Conservation (phyloP, 148 eudicot species). For the Selenicereus undatus region DNA sequence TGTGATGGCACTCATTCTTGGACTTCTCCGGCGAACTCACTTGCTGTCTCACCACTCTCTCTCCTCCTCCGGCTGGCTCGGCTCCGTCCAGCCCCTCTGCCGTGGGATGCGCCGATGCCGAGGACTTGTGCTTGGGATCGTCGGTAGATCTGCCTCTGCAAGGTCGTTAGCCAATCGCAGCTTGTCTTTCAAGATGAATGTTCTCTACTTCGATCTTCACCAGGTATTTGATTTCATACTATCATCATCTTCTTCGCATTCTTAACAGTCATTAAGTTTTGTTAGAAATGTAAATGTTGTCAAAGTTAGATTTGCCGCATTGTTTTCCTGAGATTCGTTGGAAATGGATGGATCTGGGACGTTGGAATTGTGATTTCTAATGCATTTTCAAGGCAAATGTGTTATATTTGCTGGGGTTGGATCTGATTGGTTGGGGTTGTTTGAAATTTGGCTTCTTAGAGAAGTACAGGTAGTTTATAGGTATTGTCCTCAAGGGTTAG, state of each 20-base stretch:
- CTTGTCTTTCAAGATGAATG: slow-evolving; percentile 95
- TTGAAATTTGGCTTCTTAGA: not conserved
- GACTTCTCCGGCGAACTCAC: slow-evolving; percentile 78
- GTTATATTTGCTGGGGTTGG: not conserved
- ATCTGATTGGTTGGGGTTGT: not conserved
- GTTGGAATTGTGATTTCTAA: not conserved
- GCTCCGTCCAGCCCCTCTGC: slow-evolving; percentile 91
- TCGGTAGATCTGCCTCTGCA: slow-evolving; percentile 93
- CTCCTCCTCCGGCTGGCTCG: slow-evolving; percentile 94
- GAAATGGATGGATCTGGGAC: not conserved
- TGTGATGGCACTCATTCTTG: slow-evolving; percentile 81
- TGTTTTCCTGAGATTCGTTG: not conserved
- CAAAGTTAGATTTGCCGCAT: not conserved
- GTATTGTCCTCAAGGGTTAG: not conserved
- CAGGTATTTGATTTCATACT: slow-evolving; percentile 15
- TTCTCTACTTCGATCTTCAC: slow-evolving; percentile 82
- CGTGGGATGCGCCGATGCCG: slow-evolving; percentile 96
- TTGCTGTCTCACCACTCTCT: slow-evolving; percentile 71
- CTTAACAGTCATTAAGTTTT: not conserved
- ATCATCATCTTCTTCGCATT: not conserved
- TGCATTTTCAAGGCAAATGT: not conserved
- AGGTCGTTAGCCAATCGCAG: slow-evolving; percentile 79
- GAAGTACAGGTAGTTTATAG: not conserved
- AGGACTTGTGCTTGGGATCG: slow-evolving; percentile 86
- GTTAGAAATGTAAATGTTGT: not conserved